These are phyloP conservation scores for Metschnikowia similis DNA, from an alignment of 805 yeast species.

Conservation along the genomic window DNA sequence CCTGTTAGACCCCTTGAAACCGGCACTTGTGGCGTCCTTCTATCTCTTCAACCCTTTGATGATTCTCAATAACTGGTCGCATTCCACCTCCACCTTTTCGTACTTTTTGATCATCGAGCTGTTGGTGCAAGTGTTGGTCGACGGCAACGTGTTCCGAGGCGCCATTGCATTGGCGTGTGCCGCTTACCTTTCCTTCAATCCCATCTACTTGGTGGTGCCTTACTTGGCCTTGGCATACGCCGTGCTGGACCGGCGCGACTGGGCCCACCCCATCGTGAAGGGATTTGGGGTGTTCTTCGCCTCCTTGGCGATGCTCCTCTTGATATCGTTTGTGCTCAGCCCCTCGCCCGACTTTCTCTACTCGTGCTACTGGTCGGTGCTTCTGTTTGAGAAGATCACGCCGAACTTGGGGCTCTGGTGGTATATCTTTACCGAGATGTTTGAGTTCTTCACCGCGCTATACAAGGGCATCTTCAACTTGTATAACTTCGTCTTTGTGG, in stretches of 20 bases:
- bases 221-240: conserved; percentile 37
- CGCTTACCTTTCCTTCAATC: conserved; percentile 58
- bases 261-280: conserved; percentile 9
- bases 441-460: conserved; percentile 80
- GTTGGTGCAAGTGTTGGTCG: conserved; percentile 43
- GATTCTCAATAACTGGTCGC: conserved; percentile 62
- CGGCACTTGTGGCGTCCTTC: conserved; percentile 52
- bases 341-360: conserved; percentile 37
- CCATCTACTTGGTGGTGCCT: conserved; percentile 59
- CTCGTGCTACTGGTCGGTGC: conserved; percentile 47
- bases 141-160: conserved; percentile 38
- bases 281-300: conserved; percentile 11
- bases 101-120: conserved; percentile 51
- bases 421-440: conserved; percentile 96
- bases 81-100: conserved; percentile 60
- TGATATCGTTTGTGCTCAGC: conserved; percentile 34
- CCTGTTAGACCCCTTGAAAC: conserved; percentile 23
- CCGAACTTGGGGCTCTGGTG: conserved; percentile 98
- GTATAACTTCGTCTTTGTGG: conserved; percentile 57
- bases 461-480: conserved; percentile 81
- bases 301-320: conserved; percentile 24
- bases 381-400: conserved; percentile 63
- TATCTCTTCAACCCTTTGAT: conserved; percentile 80
- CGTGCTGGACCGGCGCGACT: conserved; percentile 11
- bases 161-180: conserved; percentile 57